Base-by-base conservation (phyloP, 169 alveolate species). In the Miamiensis avidus region DNA sequence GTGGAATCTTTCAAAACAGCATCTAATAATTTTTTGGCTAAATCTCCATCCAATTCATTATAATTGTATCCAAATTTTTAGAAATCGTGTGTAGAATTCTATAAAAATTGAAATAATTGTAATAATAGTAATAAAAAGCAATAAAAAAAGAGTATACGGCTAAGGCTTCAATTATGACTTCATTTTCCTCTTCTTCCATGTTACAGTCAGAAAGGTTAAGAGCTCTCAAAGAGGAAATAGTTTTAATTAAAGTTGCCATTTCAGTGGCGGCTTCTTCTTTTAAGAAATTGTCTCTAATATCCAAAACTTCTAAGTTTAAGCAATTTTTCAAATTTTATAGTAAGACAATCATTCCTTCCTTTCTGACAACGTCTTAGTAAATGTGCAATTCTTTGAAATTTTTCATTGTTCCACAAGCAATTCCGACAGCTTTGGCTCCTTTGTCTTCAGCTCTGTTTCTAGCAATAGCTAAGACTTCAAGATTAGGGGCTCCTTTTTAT, bases 391-490 rank as follows among this genome's bases (percentile, higher is more conserved):
- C 90, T 34, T 65, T 81, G 31, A 86, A 65, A 27, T 86, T 75
- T 49, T 64, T 75, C 30, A 82, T 65, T 25, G 74, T 79, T 29
- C 83, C 81, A 29, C 74, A 34, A 34, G 90, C 90, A 49, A 79
- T 82, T 25, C 87, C 73, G 31, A 86, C 32, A 49, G 82, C 90
- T 27, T 74, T 75, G 0, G 87, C 90, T 0, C 90, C 90, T 31
- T 82, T 69, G 72, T 84, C 74, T 86, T 86, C 90, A 31, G 90
- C 90, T 86, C 90, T 86, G 72, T 86, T 86, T 74, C 90, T 82
- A 49, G 90, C 84, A 27, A 86, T 75, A 65, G 90, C 86, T 34
- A 86, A 76, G 26, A 77, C 81, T 86, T 86, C 69, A 27, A 86
- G 33, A 32, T 79, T 74, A 31, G 82, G 83, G 25, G 81, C 81